phyloP scores from a whole-genome alignment of 116 monocot species.

The Cymodocea nodosa region DNA sequence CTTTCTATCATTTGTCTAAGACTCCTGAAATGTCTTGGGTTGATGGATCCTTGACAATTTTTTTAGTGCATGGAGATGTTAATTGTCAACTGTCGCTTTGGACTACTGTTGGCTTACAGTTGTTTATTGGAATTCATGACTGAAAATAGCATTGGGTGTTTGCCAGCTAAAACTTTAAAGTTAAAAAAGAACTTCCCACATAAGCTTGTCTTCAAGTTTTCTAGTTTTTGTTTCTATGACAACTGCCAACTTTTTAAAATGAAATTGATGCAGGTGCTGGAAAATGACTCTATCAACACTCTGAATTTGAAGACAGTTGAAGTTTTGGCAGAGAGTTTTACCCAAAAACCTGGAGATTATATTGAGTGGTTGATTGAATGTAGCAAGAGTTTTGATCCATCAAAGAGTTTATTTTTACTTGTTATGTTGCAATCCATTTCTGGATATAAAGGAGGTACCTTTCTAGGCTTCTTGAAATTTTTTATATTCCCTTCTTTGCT shows the following conservation, averaged over 20 bases:
- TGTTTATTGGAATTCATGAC: too few species aligned
- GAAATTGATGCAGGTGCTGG: slow-evolving; percentile 33
- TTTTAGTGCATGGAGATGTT: too few species aligned
- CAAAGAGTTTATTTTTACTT: slow-evolving; percentile 47
- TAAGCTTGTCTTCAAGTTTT: too few species aligned
- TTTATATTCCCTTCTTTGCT: neutral
- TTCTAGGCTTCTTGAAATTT: neutral
- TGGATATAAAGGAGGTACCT: slow-evolving; percentile 39
- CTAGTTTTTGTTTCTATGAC: neutral
- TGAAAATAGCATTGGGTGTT: too few species aligned
- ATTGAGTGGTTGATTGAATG: slow-evolving; percentile 56
- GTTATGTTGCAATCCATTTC: slow-evolving; percentile 45
- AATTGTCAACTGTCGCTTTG: too few species aligned
- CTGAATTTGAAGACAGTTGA: slow-evolving; percentile 45
- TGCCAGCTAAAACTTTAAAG: too few species aligned
- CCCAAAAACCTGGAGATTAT: slow-evolving; percentile 32
- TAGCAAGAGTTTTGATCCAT: slow-evolving; percentile 23
- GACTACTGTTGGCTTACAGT: too few species aligned
- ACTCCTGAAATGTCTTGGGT: too few species aligned
- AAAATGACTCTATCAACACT: slow-evolving; percentile 11
- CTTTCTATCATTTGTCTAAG: too few species aligned
- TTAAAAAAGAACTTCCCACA: too few species aligned
- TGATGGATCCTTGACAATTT: too few species aligned
- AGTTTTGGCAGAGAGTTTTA: slow-evolving; percentile 39
- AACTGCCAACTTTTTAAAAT: neutral